Evolutionary conservation across 2,329 filamentous ascomycete genomes (phyloP).

Genomic region (Phoma sp.): DNA sequence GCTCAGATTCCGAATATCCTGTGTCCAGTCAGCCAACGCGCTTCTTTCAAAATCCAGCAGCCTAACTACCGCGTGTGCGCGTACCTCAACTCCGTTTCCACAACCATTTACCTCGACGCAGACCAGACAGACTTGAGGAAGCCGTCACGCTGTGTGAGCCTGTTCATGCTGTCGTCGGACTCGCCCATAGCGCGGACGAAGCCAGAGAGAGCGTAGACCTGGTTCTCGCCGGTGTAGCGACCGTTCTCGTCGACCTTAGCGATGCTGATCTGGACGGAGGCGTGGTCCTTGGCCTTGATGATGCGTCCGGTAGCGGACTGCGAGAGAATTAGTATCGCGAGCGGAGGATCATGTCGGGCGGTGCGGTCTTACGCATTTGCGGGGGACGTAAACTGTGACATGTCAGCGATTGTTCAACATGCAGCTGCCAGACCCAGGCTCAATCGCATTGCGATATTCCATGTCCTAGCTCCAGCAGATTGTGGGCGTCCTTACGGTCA

Average conservation of each 20-base stretch:
- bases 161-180: constrained; percentile 95
- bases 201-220: constrained; percentile 95
- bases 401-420: constrained; percentile 23
- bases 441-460: constrained; percentile 12
- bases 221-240: constrained; percentile 95
- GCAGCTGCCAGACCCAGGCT: background rate
- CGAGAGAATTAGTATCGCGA: constrained; percentile 32
- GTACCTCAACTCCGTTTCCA: constrained; percentile 44
- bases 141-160: constrained; percentile 93
- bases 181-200: constrained; percentile 98
- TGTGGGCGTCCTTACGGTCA: constrained; percentile 64
- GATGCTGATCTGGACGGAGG: constrained; percentile 94
- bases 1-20: constrained; percentile 42
- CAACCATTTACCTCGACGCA: constrained; percentile 63
- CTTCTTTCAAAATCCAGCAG: background rate
- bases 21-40: constrained; percentile 23
- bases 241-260: constrained; percentile 99
- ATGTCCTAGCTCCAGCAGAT: background rate
- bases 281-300: constrained; percentile 99
- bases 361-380: constrained; percentile 52
- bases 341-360: constrained; percentile 3
- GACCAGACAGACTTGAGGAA: constrained; percentile 98
- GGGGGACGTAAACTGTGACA: constrained; percentile 39
- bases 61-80: background rate
- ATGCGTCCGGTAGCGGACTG: constrained; percentile 72